phyloP scores from a whole-genome alignment of 768 basidiomycete genomes.

The Mycena belliarum region DNA sequence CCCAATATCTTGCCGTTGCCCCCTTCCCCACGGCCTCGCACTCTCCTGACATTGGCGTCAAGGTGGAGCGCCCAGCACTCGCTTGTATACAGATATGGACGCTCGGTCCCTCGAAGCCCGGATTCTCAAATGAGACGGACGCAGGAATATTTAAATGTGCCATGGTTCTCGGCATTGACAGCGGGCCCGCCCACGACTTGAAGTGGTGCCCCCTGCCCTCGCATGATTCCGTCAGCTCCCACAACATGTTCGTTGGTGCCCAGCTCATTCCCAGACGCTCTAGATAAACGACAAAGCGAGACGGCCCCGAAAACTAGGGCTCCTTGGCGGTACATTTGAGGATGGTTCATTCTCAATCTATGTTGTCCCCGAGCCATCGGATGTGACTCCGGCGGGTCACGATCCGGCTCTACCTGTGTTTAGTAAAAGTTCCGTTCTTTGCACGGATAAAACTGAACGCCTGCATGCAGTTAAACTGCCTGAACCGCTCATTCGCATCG shows the following conservation, averaged over 20 bases:
- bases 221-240: constrained; percentile 51
- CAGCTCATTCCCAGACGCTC: neutral
- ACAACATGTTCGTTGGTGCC: neutral
- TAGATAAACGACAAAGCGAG: constrained; percentile 16
- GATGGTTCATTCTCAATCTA: constrained; percentile 85
- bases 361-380: constrained; percentile 76
- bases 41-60: constrained; percentile 66
- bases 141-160: constrained; percentile 68
- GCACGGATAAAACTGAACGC: neutral
- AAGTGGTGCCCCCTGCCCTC: constrained; percentile 95
- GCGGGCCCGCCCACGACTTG: constrained; percentile 75
- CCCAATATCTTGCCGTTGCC: constrained; percentile 84
- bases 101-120: constrained; percentile 28
- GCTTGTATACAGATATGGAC: constrained; percentile 92
- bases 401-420: constrained; percentile 43
- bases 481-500: constrained; percentile 69
- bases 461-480: constrained; percentile 52
- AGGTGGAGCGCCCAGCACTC: constrained; percentile 50
- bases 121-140: constrained; percentile 24
- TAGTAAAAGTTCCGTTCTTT: constrained; percentile 38
- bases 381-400: constrained; percentile 34
- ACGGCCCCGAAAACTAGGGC: constrained; percentile 64
- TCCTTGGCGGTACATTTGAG: constrained; percentile 83
- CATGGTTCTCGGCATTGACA: constrained; percentile 82
- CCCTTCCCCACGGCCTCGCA: constrained; percentile 68